Evolutionary conservation across 2,329 filamentous ascomycete species (phyloP).

Genomic region (Penicillium polonicum): DNA sequence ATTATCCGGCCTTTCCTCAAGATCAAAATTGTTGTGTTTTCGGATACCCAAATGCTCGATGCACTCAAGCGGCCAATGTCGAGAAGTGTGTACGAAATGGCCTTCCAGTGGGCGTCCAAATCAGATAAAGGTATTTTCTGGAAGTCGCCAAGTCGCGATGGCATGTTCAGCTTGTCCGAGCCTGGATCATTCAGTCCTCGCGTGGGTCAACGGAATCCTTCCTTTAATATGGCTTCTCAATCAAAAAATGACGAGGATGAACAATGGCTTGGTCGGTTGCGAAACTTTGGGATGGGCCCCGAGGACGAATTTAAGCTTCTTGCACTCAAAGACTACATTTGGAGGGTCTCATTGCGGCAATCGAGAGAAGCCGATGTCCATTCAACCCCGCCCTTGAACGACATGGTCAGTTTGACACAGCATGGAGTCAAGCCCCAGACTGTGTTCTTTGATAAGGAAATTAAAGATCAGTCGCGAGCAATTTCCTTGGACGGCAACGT

Average conservation of each 20-base stretch:
- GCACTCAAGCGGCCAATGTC: constrained; percentile 78
- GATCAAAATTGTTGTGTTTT: constrained; percentile 65
- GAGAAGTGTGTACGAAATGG: constrained; percentile 78
- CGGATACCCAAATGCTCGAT: constrained; percentile 74
- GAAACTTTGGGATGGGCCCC: constrained; percentile 74
- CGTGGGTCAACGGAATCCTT: constrained; percentile 50
- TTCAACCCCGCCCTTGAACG: constrained; percentile 55
- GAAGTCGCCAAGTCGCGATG: constrained; percentile 70
- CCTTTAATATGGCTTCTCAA: constrained; percentile 57
- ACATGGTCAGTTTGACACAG: constrained; percentile 71
- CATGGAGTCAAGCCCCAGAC: constrained; percentile 80
- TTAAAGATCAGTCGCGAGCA: constrained; percentile 48
- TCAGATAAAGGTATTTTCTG: constrained; percentile 82
- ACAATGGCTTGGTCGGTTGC: constrained; percentile 80
- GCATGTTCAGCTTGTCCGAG: constrained; percentile 66
- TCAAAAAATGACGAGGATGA: constrained; percentile 89
- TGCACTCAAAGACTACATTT: constrained; percentile 84
- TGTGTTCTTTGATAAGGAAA: constrained; percentile 83
- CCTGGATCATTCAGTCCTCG: constrained; percentile 56
- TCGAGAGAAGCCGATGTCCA: constrained; percentile 49
- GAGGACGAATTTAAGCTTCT: constrained; percentile 92
- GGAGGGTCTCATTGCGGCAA: constrained; percentile 74
- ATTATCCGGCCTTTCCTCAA: constrained; percentile 80
- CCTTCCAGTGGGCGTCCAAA: constrained; percentile 80
- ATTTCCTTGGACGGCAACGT: constrained; percentile 30